Evolutionary conservation across 306 rosid species (phyloP), one percentile per base, ranked within the genome.

Genomic region (Morella rubra): DNA sequence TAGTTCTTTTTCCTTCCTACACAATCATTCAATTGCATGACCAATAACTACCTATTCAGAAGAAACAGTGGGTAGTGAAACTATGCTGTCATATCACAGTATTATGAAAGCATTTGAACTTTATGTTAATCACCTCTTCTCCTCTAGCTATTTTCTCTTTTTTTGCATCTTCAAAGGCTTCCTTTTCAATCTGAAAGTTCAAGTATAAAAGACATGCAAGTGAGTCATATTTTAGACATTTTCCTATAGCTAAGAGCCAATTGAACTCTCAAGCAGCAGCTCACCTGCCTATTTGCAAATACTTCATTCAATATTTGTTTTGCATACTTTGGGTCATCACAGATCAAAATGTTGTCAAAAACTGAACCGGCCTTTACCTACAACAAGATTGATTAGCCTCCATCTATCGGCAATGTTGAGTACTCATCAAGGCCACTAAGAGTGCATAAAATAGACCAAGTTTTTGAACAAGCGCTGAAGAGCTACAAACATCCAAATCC

Each of bases 351-450:
- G 80, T 95, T 95, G 91, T 95, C 99, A 24, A 84, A 95, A 85
- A 95, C 84, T 42, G 99, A 92, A 77, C 99, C 99, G 60, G 96
- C 96, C 86, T 95, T 95, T 27, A 95, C 99, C 99, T 95, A 86
- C 73, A 65, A 64, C 44, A 13, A 71, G 74, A 53, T 62, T 74
- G 50, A 58, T 41, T 59, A n/a, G 19, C 24, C 60, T 79, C 81
- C 72, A 42, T 44, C 82, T 49, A 79, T 79, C 61, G 69, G 44
- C 54, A 75, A n/a, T 11, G 74, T 70, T 62, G 64, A 46, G 53
- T 58, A 80, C 61, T 65, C 49, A 7, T 52, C 51, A 72, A 51
- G 71, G 24, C 13, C 27, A 8, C 55, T 27, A 5, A 8, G n/a
- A n/a, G n/a, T n/a, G n/a, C n/a, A n/a, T n/a, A n/a, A n/a, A n/a